phyloP scores from a whole-genome alignment of 2,329 filamentous ascomycete species.

The Sporothrix euskadiensis region DNA sequence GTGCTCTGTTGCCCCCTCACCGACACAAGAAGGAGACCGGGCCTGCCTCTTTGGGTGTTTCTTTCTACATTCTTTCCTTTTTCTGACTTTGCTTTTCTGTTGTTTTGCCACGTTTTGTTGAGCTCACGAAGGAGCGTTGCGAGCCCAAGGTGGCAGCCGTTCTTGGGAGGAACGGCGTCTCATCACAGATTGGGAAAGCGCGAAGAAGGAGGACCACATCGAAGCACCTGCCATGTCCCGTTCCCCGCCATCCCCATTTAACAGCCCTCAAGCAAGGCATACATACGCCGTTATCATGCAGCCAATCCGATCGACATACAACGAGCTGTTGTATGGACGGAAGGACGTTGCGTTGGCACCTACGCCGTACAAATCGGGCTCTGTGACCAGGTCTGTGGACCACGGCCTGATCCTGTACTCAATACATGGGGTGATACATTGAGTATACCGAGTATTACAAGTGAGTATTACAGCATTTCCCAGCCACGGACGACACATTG shows the following conservation, averaged over 20 bases:
- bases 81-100: not conserved
- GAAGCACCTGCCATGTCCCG: not conserved
- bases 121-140: conserved; percentile 1
- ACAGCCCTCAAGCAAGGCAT: not conserved
- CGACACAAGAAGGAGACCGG: conserved; percentile 9
- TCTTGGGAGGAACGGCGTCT: not conserved
- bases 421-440: not conserved
- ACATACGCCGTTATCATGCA: not conserved
- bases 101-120: not conserved
- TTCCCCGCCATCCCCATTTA: not conserved
- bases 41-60: conserved; percentile 10
- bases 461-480: not conserved
- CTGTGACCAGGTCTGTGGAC: not conserved
- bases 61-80: not conserved
- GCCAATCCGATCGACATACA: not conserved
- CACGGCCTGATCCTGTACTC: conserved; percentile 7
- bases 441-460: too few relatives aligned
- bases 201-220: not conserved
- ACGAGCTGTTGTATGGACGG: not conserved
- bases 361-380: conserved; percentile 1
- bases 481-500: conserved; percentile 15
- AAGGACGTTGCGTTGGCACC: not conserved
- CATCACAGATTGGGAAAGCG: not conserved
- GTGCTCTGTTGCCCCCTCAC: conserved; percentile 15
- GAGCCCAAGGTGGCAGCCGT: not conserved